Percentiles rank a stretch among this genome's conserved stretches.
These are phyloP conservation scores for Copromyces sp. DNA, from an alignment of 495 filamentous ascomycete genomes.

Conservation along the genomic window DNA sequence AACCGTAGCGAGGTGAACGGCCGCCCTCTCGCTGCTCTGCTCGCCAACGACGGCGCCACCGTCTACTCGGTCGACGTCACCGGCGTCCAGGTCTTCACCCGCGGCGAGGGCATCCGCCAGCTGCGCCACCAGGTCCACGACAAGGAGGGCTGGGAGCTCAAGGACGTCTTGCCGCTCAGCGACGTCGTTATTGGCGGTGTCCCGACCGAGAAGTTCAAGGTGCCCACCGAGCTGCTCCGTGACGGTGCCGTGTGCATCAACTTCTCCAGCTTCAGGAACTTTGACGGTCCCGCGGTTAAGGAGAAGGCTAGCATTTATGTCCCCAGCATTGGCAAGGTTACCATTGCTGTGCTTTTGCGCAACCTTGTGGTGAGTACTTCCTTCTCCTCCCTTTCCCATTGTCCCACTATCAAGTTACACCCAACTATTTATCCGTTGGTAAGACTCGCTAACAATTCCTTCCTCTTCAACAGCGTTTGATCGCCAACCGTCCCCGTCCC, in stretches of 20 bases:
- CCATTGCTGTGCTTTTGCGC: slow-evolving; percentile 79
- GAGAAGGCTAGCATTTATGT: slow-evolving; percentile 95
- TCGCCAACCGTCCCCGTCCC: slow-evolving; percentile 27
- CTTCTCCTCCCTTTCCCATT: not conserved
- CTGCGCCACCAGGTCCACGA: slow-evolving; percentile 75
- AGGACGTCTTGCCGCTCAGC: slow-evolving; percentile 72
- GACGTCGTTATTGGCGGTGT: slow-evolving; percentile 94
- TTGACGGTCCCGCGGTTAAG: slow-evolving; percentile 68
- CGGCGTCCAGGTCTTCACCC: slow-evolving; percentile 83
- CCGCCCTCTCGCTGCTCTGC: slow-evolving; percentile 80
- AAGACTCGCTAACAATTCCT: not conserved
- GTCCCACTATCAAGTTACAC: not conserved
- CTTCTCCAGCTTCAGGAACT: slow-evolving; percentile 95
- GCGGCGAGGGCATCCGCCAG: slow-evolving; percentile 74
- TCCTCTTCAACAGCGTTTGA: slow-evolving; percentile 22
- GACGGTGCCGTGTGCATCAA: slow-evolving; percentile 95
- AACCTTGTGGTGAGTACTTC: slow-evolving; percentile 66
- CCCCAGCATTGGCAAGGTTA: slow-evolving; percentile 94
- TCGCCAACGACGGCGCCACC: slow-evolving; percentile 91
- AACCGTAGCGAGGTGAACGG: slow-evolving; percentile 95
- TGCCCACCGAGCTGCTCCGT: slow-evolving; percentile 67
- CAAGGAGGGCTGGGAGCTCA: slow-evolving; percentile 59
- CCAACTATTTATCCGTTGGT: not conserved
- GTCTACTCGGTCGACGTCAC: slow-evolving; percentile 92
- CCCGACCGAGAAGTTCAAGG: slow-evolving; percentile 77